phyloP scores from a whole-genome alignment of 192 early-diverging fungal species.

The Podila horticola region DNA sequence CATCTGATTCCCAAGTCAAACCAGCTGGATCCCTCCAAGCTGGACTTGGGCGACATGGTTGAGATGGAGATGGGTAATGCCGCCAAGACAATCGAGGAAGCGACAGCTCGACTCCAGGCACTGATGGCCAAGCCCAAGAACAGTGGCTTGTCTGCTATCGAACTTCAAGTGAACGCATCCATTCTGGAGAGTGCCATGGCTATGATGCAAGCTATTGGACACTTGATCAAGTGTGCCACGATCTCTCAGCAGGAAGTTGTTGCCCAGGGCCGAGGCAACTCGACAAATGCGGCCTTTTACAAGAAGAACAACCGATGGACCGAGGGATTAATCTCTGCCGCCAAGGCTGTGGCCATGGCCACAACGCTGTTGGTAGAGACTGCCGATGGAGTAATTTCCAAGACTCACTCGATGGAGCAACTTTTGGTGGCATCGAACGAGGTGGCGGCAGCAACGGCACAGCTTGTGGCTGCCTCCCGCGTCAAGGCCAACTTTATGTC shows the following conservation, averaged over 20 bases:
- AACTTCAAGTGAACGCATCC: constrained; percentile 89
- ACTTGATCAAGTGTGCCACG: constrained; percentile 94
- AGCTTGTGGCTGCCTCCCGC: constrained; percentile 94
- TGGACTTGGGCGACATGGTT: constrained; percentile 87
- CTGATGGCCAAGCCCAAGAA: constrained; percentile 81
- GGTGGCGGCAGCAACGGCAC: constrained; percentile 95
- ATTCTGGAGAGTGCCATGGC: constrained; percentile 91
- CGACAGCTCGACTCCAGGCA: constrained; percentile 79
- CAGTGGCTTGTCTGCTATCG: constrained; percentile 68
- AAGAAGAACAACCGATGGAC: constrained; percentile 99
- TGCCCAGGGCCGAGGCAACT: constrained; percentile 85
- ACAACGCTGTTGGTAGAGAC: constrained; percentile 93
- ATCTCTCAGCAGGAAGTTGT: constrained; percentile 98
- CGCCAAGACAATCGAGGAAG: constrained; percentile 90
- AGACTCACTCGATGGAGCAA: constrained; percentile 92
- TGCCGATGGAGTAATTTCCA: constrained; percentile 94
- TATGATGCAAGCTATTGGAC: constrained; percentile 92
- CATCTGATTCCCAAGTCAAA: constrained; percentile 72
- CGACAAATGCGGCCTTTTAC: constrained; percentile 90
- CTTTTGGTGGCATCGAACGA: constrained; percentile 98
- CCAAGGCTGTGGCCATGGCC: constrained; percentile 93
- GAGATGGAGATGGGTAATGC: constrained; percentile 93
- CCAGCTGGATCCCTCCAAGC: constrained; percentile 58
- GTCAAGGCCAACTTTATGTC: constrained; percentile 95
- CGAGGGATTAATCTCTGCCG: constrained; percentile 97